A percentile compares a stretch with the other conserved stretches of the same genome.
Conservation (phyloP, 2,329 filamentous ascomycete species). For the Arthrinium phaeospermum region DNA sequence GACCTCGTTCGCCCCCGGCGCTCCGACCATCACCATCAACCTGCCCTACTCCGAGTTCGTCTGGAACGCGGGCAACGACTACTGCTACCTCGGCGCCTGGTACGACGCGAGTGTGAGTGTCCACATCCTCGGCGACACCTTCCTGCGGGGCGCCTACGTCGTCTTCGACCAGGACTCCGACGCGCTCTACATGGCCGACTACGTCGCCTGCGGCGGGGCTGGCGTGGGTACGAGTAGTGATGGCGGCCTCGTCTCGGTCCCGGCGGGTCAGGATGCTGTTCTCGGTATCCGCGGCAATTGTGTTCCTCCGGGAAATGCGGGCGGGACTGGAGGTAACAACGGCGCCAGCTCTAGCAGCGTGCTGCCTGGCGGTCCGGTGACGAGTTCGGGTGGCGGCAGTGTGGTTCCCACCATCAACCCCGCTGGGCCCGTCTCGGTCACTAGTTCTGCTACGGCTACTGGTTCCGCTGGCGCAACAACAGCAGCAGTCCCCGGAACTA, state of each 20-base stretch:
- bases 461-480: background rate
- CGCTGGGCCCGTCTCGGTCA: constrained; percentile 17
- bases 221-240: constrained; percentile 8
- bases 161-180: constrained; percentile 39
- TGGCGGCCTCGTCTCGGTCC: constrained; percentile 35
- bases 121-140: constrained; percentile 40
- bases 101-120: constrained; percentile 30
- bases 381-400: background rate
- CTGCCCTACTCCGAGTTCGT: constrained; percentile 39
- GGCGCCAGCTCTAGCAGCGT: background rate
- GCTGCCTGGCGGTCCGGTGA: constrained; percentile 26
- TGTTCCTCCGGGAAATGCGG: background rate
- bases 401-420: constrained; percentile 13
- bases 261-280: constrained; percentile 19
- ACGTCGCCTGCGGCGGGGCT: constrained; percentile 27
- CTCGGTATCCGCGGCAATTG: background rate
- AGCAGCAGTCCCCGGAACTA: background rate
- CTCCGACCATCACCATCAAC: constrained; percentile 36
- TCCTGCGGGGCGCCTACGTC: constrained; percentile 39
- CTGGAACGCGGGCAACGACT: constrained; percentile 27
- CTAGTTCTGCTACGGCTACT: background rate
- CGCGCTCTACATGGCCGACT: constrained; percentile 39
- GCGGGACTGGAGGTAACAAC: background rate
- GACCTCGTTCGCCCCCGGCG: constrained; percentile 42
- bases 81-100: constrained; percentile 37